Base-by-base conservation (phyloP, 768 basidiomycete species). In the Suillus americanus region DNA sequence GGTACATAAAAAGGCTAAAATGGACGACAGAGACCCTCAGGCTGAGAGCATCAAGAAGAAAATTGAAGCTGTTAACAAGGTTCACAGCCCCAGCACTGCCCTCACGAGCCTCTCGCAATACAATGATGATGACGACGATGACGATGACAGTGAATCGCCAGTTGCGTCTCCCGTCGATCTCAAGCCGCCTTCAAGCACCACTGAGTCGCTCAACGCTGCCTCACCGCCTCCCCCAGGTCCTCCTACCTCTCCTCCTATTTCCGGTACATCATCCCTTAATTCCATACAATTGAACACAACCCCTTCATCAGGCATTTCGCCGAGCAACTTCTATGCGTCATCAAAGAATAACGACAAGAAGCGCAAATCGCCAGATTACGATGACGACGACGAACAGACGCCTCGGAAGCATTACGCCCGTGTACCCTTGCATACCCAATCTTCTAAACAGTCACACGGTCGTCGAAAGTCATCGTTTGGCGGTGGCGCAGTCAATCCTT, bases 21-120 rank as follows among this genome's bases (percentile, higher is more conserved):
- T 75, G 74, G 54, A 51, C 30, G 61, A 68, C 25, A 61, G 62
- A n/a, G 86, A 89, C 63, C 87, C 86, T 9, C 86, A 87, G 72
- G 84, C 87, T 10, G 74, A 76, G 43, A 66, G 73, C 25, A 69
- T 88, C 60, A 83, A 84, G 74, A 82, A 77, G 72, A 89, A 84
- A 73, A 88, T 88, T 43, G 78, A 79, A 18, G 81, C 81, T 28
- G 71, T 75, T 25, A 67, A 72, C 40, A 65, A 69, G 37, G 65
- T 64, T 30, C 62, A 68, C 40, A 66, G 62, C 64, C 71, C 77
- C 35, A 75, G 71, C 61, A 73, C 73, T 23, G 80, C 80, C 43
- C 72, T 82, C 14, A 64, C 68, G 62, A 77, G 78, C 59, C 78
- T 83, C 33, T 66, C 75, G 1, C 77, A 77, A 67, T 84, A 83